Evolutionary conservation across 768 basidiomycete genomes (phyloP).

Genomic region (Rubroboletus satanas): DNA sequence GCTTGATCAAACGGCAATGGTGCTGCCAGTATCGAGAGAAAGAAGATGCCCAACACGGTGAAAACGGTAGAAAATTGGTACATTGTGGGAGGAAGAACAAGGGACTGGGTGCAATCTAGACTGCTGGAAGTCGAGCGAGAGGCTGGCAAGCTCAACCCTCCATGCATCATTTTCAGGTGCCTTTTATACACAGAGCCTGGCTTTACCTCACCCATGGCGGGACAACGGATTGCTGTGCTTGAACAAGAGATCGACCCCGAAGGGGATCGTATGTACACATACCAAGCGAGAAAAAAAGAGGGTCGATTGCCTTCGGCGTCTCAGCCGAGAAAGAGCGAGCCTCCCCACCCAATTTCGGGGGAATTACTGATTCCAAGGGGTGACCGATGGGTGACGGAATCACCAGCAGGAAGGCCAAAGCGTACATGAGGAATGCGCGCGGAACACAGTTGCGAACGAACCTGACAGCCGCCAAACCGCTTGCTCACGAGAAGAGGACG

Average conservation of each 20-base stretch:
- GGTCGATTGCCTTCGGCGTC: constrained; percentile 18
- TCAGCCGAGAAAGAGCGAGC: constrained; percentile 16
- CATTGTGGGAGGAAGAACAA: constrained; percentile 12
- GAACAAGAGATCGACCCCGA: constrained; percentile 26
- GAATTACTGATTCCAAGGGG: constrained; percentile 20
- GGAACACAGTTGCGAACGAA: constrained; percentile 12
- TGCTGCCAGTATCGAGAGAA: constrained; percentile 42
- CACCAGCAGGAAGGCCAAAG: constrained; percentile 7
- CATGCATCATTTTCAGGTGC: constrained; percentile 5
- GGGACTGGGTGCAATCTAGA: neutral
- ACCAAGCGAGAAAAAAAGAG: constrained; percentile 19
- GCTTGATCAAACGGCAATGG: constrained; percentile 26
- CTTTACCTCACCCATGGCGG: constrained; percentile 31
- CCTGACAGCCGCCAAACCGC: constrained; percentile 8
- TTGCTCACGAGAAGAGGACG: neutral
- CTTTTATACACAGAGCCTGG: constrained; percentile 25
- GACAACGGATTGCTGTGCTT: constrained; percentile 21
- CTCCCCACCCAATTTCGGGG: constrained; percentile 7
- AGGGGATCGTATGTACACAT: constrained; percentile 27
- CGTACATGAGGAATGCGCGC: constrained; percentile 22
- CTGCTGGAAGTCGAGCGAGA: constrained; percentile 1
- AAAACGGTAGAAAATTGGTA: constrained; percentile 25
- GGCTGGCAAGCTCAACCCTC: neutral
- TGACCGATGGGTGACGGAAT: constrained; percentile 19
- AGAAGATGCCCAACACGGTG: constrained; percentile 39